A percentile compares a stretch with the other conserved stretches of the same genome.
These are phyloP conservation scores for Xylaria sp. DNA, from an alignment of 2,329 filamentous ascomycete species.

Conservation along the genomic window DNA sequence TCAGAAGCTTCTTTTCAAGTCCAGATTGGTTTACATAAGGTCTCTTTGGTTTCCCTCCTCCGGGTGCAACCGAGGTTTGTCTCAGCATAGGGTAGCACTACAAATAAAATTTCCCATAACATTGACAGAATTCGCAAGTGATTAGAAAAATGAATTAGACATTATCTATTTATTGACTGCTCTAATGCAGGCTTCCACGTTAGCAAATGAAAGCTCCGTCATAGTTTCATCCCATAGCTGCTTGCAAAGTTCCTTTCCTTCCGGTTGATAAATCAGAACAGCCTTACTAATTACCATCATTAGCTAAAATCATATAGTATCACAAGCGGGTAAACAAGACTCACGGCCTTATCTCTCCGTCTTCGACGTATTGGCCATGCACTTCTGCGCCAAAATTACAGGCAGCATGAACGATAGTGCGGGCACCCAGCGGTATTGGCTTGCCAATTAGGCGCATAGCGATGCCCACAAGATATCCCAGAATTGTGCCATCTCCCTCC, in stretches of 20 bases:
- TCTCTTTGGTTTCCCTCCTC: too few relatives aligned
- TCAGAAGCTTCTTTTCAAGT: too few relatives aligned
- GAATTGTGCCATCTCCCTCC: conserved; percentile 3
- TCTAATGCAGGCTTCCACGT: not conserved
- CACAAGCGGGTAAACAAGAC: conserved; percentile 4
- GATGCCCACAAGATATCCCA: not conserved
- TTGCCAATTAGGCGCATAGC: conserved; percentile 22
- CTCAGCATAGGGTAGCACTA: too few relatives aligned
- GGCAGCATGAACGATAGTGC: conserved; percentile 30
- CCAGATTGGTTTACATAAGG: too few relatives aligned
- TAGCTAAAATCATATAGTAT: not conserved
- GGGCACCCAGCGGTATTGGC: conserved; percentile 25
- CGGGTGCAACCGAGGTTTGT: too few relatives aligned
- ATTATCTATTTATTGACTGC: not conserved
- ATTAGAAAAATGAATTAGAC: not conserved
- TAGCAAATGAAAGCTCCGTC: conserved; percentile 5
- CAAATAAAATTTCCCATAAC: too few relatives aligned
- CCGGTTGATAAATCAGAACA: not conserved
- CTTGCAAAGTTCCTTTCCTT: not conserved
- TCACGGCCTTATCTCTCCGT: conserved; percentile 35
- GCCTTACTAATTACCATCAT: not conserved
- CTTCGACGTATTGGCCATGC: conserved; percentile 41
- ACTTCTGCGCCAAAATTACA: conserved; percentile 13
- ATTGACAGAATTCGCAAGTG: too few relatives aligned
- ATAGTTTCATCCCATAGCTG: conserved; percentile 4